phyloP scores from a whole-genome alignment of 2,329 filamentous ascomycete species.

The Biscogniauxia mediterranea region DNA sequence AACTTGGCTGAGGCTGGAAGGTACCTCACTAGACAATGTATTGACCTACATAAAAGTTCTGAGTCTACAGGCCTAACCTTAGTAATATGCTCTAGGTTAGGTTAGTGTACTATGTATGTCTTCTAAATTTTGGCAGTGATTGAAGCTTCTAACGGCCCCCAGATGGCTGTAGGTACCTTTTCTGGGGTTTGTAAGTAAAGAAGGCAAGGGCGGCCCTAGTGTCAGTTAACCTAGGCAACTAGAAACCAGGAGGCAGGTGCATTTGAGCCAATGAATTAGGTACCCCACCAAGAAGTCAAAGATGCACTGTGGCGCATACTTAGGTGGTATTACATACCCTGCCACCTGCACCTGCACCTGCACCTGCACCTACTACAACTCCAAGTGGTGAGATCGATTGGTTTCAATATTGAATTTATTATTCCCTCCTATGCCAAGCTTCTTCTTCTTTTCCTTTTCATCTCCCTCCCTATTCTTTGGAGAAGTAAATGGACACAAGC shows the following conservation, averaged over 20 bases:
- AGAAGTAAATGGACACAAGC: neutral
- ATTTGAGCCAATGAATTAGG: neutral
- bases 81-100: too few species aligned
- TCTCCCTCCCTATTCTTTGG: neutral
- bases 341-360: neutral
- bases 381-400: neutral
- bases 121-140: too few species aligned
- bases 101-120: too few species aligned
- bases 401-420: neutral
- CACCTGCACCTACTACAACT: neutral
- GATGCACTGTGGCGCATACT: neutral
- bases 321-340: neutral
- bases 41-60: too few species aligned
- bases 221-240: neutral
- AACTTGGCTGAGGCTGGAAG: too few species aligned
- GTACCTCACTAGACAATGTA: too few species aligned
- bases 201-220: neutral
- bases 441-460: neutral
- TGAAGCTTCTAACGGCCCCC: too few species aligned
- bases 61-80: too few species aligned
- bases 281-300: neutral
- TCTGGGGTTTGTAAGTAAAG: too few species aligned
- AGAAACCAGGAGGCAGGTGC: neutral
- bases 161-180: too few species aligned
- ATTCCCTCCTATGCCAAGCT: neutral